Evolutionary conservation across 2,329 filamentous ascomycete genomes (phyloP), one percentile per base, ranked within the genome.

Genomic region (Thielaviopsis populi): DNA sequence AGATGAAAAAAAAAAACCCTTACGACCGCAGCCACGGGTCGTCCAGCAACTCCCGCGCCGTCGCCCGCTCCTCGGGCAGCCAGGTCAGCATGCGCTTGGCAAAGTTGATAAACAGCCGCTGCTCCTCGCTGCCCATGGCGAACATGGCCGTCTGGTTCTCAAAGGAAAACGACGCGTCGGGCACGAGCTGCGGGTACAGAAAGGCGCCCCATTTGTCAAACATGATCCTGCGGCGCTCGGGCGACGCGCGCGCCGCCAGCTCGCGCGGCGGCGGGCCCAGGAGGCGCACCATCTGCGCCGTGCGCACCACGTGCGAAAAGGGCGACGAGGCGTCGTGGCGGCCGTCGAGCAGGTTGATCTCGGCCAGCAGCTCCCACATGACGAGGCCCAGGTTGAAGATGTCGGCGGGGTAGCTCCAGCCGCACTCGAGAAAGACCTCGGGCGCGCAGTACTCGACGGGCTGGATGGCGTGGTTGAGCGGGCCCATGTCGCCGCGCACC

Each of bases 361-460:
- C 70, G n/a, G 68, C 71, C 1, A 72, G 64, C 48, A 72, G 67
- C 41, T 71, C 70, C 68, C 70, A 72, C 27, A 71, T 70, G 66
- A 73, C 69, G 3, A 70, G 68, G 19, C 70, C 71, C 7, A 73
- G 53, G 61, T 69, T 68, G 66, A 64, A 69, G 8, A 68, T 67
- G 61, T 73, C 72, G 10, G 68, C 69, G n/a, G 71, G 67, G 56
- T 72, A 73, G 8, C 68, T 68, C 72, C 71, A 73, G 5, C 68
- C 69, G 4, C 69, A 67, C 63, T 68, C 68, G 7, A 73, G 68
- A 65, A 72, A 67, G 4, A 72, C 71, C 63, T 73, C 71, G 11
- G 71, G 72, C 1, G 71, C 70, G 1, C 67, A 68, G 62, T 71
- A 73, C 61, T 72, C 68, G 11, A 69, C 62, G 3, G 70, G 70